Percentiles rank a stretch among this genome's conserved stretches.
Evolutionary conservation across 306 rosid species (phyloP).

Genomic region (Medicago lupulina): DNA sequence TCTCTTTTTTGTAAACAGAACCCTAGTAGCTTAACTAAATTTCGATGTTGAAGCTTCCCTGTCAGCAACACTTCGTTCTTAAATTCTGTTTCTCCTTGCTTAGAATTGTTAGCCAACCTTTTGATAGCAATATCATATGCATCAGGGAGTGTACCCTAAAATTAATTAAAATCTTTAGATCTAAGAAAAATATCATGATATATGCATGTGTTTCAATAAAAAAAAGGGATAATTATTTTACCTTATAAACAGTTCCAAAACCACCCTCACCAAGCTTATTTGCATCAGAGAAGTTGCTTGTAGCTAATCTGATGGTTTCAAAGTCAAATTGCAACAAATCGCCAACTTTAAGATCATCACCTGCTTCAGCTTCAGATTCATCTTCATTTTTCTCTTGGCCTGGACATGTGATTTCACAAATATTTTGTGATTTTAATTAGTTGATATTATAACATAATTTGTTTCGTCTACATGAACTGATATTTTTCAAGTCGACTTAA

Average conservation of each 20-base stretch:
- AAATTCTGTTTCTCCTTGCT: conserved; percentile 58
- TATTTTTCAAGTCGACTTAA: no score
- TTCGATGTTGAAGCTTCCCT: conserved; percentile 56
- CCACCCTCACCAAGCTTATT: conserved; percentile 66
- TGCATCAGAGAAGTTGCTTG: conserved; percentile 48
- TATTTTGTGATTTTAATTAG: no score
- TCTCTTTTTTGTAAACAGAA: conserved; percentile 52
- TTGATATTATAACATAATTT: no score
- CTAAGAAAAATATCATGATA: neutral
- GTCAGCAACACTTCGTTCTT: conserved; percentile 55
- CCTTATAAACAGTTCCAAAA: conserved; percentile 56
- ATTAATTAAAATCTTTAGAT: conserved; percentile 22
- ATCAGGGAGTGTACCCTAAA: conserved; percentile 50
- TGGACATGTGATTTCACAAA: neutral
- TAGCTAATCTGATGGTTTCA: conserved; percentile 40
- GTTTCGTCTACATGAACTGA: no score
- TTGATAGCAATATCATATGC: conserved; percentile 58
- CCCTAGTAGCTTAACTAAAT: conserved; percentile 52
- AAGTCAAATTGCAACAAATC: conserved; percentile 48
- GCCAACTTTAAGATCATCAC: neutral
- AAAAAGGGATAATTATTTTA: neutral
- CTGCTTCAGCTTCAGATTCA: neutral
- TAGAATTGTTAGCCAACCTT: conserved; percentile 45
- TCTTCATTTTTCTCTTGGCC: conserved; percentile 1
- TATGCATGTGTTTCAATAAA: neutral